Conservation (phyloP, 2,329 filamentous ascomycete genomes). For the Botrytis byssoidea region DNA sequence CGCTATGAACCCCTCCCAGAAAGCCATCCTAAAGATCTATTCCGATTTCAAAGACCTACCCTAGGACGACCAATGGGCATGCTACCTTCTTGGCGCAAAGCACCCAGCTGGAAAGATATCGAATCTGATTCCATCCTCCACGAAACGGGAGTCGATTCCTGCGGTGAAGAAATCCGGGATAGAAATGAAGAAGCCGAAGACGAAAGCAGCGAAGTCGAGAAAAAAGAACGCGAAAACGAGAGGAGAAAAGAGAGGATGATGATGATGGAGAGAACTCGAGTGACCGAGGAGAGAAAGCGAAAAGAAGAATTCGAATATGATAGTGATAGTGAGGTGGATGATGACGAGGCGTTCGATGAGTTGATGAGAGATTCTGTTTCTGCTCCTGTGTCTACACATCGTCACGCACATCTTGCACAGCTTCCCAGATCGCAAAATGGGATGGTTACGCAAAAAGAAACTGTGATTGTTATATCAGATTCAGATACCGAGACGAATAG, state of each 20-base stretch:
- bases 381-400: not conserved
- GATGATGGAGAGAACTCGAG: not conserved
- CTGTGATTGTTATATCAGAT: not conserved
- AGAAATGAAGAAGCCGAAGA: not conserved
- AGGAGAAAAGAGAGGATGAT: not conserved
- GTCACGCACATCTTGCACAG: not conserved
- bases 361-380: not conserved
- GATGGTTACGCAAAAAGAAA: not conserved
- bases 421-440: not conserved
- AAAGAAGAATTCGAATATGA: constrained; percentile 9
- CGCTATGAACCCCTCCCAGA: constrained; percentile 37
- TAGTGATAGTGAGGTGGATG: constrained; percentile 21
- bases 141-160: not conserved
- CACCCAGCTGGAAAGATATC: not conserved
- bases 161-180: not conserved
- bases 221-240: not conserved
- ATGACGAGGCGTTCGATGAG: not conserved
- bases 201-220: not conserved
- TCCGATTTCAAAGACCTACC: constrained; percentile 25
- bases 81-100: constrained; percentile 23
- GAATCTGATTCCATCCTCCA: not conserved
- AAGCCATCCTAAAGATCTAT: constrained; percentile 7
- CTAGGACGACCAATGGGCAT: constrained; percentile 27
- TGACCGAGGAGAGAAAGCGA: not conserved
- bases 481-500: not conserved